Percentiles rank a stretch among this genome's conserved stretches.
These are phyloP conservation scores for Suzukiozyma palmioleophila DNA, from an alignment of 1,139 yeast genomes.

Conservation along the genomic window DNA sequence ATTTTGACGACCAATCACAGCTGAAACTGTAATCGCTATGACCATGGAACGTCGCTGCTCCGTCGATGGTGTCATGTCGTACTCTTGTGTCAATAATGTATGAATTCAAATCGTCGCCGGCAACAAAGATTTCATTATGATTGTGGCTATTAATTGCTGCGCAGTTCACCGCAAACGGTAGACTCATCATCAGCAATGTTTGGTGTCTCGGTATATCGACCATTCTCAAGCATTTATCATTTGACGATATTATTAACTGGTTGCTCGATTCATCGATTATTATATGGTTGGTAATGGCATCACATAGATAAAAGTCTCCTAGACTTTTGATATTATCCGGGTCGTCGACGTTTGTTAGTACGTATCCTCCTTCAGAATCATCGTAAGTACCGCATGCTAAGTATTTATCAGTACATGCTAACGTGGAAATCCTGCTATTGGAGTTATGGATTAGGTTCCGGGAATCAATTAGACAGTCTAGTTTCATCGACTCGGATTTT, in stretches of 20 bases:
- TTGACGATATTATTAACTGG: conserved; percentile 40
- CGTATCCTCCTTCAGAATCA: conserved; percentile 41
- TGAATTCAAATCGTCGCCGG: conserved; percentile 47
- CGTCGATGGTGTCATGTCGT: conserved; percentile 10
- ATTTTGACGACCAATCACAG: conserved; percentile 52
- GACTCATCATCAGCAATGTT: conserved; percentile 11
- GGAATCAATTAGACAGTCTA: conserved; percentile 38
- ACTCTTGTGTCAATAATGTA: conserved; percentile 43
- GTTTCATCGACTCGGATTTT: conserved; percentile 24
- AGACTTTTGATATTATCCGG: conserved; percentile 19
- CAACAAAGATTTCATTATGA: conserved; percentile 36
- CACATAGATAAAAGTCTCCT: conserved; percentile 42
- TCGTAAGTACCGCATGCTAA: conserved; percentile 50
- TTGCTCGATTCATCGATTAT: conserved; percentile 27
- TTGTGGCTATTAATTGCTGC: conserved; percentile 35
- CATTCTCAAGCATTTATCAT: conserved; percentile 41
- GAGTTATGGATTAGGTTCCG: conserved; percentile 25
- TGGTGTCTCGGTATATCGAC: conserved; percentile 29
- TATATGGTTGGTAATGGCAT: conserved; percentile 56
- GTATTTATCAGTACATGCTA: conserved; percentile 39
- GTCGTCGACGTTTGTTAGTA: conserved; percentile 30
- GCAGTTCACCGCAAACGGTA: conserved; percentile 52
- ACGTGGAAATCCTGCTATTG: conserved; percentile 44
- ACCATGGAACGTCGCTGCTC: conserved; percentile 26
- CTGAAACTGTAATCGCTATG: conserved; percentile 57